Percentiles rank a stretch among this genome's conserved stretches.
Conservation (phyloP, 805 yeast genomes). For the Ogataea paradorogensis region DNA sequence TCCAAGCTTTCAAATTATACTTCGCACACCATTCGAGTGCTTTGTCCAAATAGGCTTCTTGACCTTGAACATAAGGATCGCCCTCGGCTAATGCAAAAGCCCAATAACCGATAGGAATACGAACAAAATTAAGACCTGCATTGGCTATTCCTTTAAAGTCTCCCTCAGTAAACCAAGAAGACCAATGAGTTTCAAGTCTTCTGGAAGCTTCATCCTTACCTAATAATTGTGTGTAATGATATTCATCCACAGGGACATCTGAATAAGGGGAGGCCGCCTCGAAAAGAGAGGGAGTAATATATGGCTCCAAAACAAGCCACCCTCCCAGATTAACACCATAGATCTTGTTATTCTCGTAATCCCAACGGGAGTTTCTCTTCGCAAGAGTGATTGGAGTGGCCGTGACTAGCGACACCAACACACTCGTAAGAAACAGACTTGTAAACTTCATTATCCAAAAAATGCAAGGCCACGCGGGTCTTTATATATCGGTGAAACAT, state of each 20-base stretch:
- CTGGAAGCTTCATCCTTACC: conserved; percentile 57
- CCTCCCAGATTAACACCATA: conserved; percentile 85
- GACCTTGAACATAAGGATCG: conserved; percentile 90
- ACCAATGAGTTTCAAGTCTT: conserved; percentile 70
- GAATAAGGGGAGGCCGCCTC: conserved; percentile 40
- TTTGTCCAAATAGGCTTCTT: conserved; percentile 63
- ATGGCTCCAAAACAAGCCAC: conserved; percentile 87
- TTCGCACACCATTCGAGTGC: conserved; percentile 75
- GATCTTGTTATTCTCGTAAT: conserved; percentile 27
- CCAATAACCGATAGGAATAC: conserved; percentile 96
- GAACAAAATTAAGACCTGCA: conserved; percentile 75
- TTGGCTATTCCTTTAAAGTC: conserved; percentile 62
- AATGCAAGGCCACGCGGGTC: background rate
- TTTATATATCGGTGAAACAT: conserved; percentile 7
- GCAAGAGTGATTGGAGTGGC: conserved; percentile 28
- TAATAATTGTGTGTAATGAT: conserved; percentile 55
- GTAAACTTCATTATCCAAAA: conserved; percentile 14
- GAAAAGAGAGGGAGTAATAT: conserved; percentile 77
- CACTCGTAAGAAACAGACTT: background rate
- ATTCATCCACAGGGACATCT: conserved; percentile 74
- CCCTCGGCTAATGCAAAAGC: conserved; percentile 59
- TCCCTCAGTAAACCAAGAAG: conserved; percentile 65
- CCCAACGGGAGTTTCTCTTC: conserved; percentile 33
- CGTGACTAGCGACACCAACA: conserved; percentile 8
- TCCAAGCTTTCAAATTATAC: conserved; percentile 72